phyloP scores from a whole-genome alignment of 345 rosid species.

The Boechera retrofracta region DNA sequence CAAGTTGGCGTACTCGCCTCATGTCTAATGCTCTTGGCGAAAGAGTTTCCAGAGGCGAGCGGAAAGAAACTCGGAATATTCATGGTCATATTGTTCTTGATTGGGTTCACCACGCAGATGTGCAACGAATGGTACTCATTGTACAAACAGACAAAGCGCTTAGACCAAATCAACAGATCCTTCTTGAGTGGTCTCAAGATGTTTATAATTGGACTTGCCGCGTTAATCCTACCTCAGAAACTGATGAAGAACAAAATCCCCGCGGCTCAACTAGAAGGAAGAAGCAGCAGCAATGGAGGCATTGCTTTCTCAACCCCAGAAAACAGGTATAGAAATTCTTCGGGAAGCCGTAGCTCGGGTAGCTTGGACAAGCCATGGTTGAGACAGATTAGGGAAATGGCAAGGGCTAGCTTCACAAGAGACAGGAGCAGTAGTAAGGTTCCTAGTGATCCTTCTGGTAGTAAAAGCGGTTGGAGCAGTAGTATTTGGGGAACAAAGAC shows the following conservation, averaged over 20 bases:
- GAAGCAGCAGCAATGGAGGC: conserved; percentile 36
- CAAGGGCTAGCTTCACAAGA: conserved; percentile 75
- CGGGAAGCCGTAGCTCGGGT: conserved; percentile 68
- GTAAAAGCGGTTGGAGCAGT: conserved; percentile 71
- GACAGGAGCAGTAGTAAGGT: conserved; percentile 55
- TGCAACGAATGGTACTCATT: conserved; percentile 75
- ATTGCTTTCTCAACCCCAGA: conserved; percentile 39
- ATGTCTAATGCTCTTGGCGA: conserved; percentile 54
- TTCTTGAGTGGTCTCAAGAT: conserved; percentile 65
- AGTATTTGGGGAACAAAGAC: conserved; percentile 66
- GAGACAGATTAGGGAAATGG: conserved; percentile 78
- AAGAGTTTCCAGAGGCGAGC: conserved; percentile 47
- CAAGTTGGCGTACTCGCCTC: conserved; percentile 66
- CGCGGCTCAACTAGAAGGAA: conserved; percentile 41
- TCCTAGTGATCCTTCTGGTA: conserved; percentile 76
- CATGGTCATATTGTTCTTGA: conserved; percentile 68
- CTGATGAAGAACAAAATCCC: conserved; percentile 54
- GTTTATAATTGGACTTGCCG: conserved; percentile 66
- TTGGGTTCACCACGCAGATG: conserved; percentile 67
- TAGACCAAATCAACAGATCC: conserved; percentile 57
- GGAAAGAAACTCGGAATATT: conserved; percentile 64
- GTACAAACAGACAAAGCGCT: conserved; percentile 64
- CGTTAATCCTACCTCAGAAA: conserved; percentile 58
- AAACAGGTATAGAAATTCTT: conserved; percentile 57
- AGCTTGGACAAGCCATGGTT: conserved; percentile 68